Base-by-base conservation (phyloP, 441 rosid species). In the Francoa sonchifolia region DNA sequence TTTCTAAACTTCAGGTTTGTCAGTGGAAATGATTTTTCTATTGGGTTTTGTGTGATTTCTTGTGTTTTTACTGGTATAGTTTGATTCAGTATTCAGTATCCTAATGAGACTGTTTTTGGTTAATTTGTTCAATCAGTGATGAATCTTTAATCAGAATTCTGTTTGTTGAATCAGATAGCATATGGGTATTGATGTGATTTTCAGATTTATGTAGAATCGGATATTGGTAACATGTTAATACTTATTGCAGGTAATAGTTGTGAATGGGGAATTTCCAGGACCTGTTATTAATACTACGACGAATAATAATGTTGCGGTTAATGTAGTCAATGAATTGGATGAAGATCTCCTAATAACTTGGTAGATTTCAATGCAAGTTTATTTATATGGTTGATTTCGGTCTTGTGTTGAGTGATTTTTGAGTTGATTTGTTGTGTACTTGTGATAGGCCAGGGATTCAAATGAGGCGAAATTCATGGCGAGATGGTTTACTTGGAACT, bases 231-330 rank as follows among this genome's bases (percentile, higher is more conserved):
- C n/a, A n/a, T n/a, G n/a, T n/a, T n/a, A n/a, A n/a, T n/a, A n/a
- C n/a, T n/a, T n/a, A n/a, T n/a, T 65, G 65, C 73, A 84, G 97
- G 97, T 88, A 42, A 77, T 89, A 48, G 97, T 80, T 3, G 55
- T 89, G 16, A 79, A 85, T 58, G 82, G 60, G 31, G 50, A 61
- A 29, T 84, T 89, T 64, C 97, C 97, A 31, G 94, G 88, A 22
- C 82, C 94, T 33, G 36, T 61, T 46, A 49, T 89, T 16, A 79
- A 84, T 59, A 62, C 63, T 39, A 89, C 96, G 1, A 85, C 97
- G 8, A 89, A 89, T 62, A 40, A 73, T 68, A 75, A 73, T 61
- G 73, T 82, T 47, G 57, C 62, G 54, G 59, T 85, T 36, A 79
- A 77, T 28, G 89, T 89, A 14, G 33, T 23, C 29, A 89, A 82